Percentiles rank a stretch among this genome's conserved stretches.
Evolutionary conservation across 2,329 filamentous ascomycete genomes (phyloP).

Genomic region (Hymenoscyphus fructigenus): DNA sequence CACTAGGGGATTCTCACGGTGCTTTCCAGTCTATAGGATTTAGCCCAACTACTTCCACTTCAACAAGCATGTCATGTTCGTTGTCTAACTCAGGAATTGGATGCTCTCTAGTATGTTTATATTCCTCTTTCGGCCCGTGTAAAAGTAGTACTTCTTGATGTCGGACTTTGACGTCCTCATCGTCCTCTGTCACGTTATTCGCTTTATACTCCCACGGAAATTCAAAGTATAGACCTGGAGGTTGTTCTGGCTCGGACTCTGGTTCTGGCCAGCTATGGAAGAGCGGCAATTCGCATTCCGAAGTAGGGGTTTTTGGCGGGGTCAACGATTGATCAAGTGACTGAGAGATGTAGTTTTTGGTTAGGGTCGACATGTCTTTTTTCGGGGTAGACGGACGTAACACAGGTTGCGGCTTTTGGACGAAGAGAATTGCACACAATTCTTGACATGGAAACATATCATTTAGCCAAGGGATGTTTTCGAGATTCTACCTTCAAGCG

Average conservation of each 20-base stretch:
- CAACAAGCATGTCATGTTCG: conserved; percentile 64
- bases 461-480: background rate
- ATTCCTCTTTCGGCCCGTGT: conserved; percentile 50
- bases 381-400: background rate
- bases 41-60: conserved; percentile 58
- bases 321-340: background rate
- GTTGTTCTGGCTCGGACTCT: conserved; percentile 23
- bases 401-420: background rate
- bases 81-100: conserved; percentile 46
- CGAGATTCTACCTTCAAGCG: background rate
- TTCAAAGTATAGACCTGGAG: background rate
- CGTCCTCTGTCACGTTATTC: background rate
- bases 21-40: conserved; percentile 83
- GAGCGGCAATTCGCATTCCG: conserved; percentile 11
- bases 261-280: conserved; percentile 30
- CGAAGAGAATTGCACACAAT: background rate
- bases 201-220: background rate
- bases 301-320: conserved; percentile 1
- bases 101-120: conserved; percentile 46
- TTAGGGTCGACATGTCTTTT: conserved; percentile 4
- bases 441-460: background rate
- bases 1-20: conserved; percentile 67
- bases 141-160: conserved; percentile 50
- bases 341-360: background rate
- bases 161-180: conserved; percentile 16